These are phyloP conservation scores for Pleomassaria siparia DNA, from an alignment of 2,329 filamentous ascomycete genomes.

Conservation along the genomic window DNA sequence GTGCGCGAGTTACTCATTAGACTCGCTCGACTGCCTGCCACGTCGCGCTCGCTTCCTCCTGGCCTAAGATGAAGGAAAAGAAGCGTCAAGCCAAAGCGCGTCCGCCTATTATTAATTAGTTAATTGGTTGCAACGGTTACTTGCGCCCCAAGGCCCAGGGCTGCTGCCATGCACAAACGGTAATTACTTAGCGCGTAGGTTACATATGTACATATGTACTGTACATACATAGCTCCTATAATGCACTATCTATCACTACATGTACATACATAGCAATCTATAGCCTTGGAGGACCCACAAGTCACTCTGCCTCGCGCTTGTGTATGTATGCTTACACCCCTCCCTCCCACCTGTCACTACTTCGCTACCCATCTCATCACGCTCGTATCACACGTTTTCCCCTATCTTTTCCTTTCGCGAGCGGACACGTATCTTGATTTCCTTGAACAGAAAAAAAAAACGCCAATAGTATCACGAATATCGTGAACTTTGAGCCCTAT, in stretches of 20 bases:
- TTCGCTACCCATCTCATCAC: not conserved
- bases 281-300: not conserved
- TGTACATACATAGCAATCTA: not conserved
- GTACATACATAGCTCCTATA: not conserved
- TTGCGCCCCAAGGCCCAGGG: not conserved
- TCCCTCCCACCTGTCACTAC: too few species aligned
- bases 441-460: not conserved
- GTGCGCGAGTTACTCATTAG: too few species aligned
- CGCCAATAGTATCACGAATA: not conserved
- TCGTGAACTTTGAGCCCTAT: not conserved
- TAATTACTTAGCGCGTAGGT: not conserved
- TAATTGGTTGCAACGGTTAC: too few species aligned
- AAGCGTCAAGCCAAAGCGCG: too few species aligned
- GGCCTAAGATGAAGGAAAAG: too few species aligned
- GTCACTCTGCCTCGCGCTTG: not conserved
- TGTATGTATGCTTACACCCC: too few species aligned
- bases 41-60: too few species aligned
- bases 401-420: not conserved
- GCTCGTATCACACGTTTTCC: not conserved
- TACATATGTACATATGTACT: too few species aligned
- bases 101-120: too few species aligned
- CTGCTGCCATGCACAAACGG: not conserved
- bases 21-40: too few species aligned
- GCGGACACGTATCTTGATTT: conserved; percentile 1
- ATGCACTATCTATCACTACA: not conserved